Evolutionary conservation across 2,329 filamentous ascomycete genomes (phyloP), one percentile per base, ranked within the genome.

Genomic region (Cladosporium velox): DNA sequence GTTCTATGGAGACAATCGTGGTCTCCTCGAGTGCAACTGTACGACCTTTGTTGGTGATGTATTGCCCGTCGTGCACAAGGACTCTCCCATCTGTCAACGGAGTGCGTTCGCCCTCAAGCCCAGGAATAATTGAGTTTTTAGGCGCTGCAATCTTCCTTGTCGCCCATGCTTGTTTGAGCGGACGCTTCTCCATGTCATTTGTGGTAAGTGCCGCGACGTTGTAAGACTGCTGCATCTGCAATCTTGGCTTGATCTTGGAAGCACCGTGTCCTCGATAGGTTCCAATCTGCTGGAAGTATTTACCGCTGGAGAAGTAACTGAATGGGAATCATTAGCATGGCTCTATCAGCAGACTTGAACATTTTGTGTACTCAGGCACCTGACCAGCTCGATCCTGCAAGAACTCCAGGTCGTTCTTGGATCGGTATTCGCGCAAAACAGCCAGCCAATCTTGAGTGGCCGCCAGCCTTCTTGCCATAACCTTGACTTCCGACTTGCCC

Each of bases 171-270:
- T 47, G 41, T 7, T 47, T 47, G n/a, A 47, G 8, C 7, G 41
- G n/a, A 4, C 41, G 41, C 10, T 21, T 4, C 7, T 11, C n/a
- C n/a, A 47, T 47, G 10, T 47, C 41, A n/a, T 47, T 47, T 12
- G n/a, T 47, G 8, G 41, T 47, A 7, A 47, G 41, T 21, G n/a
- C 41, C 12, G 41, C 41, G 18, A 57, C 10, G 12, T 57, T 57
- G 32, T 57, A 57, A 3, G 54, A 34, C 1, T 35, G n/a, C 54
- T 57, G 54, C 54, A 57, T 57, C 30, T 57, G 54, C 54, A 57
- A 11, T 11, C 30, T 21, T 3, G 30, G 54, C n/a, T 57, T 35
- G 30, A 57, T 57, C 8, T 30, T 14, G 2, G 54, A 21, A 4
- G 54, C 54, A 2, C 54, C 54, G n/a, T 57, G 54, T 12, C 54